phyloP scores from a whole-genome alignment of 2,329 filamentous ascomycete species.

The Aspergillus caelatus region DNA sequence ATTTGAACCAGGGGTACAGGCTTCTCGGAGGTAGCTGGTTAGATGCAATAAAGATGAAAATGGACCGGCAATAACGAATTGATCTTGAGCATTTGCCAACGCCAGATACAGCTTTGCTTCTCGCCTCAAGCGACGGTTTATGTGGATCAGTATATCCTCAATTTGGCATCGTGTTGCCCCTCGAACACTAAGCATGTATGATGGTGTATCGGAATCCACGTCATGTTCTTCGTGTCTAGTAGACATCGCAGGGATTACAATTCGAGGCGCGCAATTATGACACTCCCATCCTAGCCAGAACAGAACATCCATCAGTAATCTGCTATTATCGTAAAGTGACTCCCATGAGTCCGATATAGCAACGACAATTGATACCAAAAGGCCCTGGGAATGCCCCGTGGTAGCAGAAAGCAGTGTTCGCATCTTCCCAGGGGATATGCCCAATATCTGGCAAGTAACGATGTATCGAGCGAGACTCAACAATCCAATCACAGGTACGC shows the following conservation, averaged over 20 bases:
- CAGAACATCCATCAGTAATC: slow-evolving; percentile 32
- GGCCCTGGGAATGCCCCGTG: slow-evolving; percentile 45
- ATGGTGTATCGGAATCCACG: not conserved
- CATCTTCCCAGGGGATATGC: slow-evolving; percentile 34
- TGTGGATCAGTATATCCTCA: not conserved
- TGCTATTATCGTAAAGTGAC: slow-evolving; percentile 31
- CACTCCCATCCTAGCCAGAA: slow-evolving; percentile 23
- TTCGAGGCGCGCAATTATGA: slow-evolving; percentile 16
- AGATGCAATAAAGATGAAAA: slow-evolving; percentile 17
- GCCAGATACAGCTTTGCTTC: slow-evolving; percentile 9
- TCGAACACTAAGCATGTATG: slow-evolving; percentile 23
- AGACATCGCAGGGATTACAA: not conserved
- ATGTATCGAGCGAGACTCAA: slow-evolving; percentile 36
- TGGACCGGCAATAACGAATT: slow-evolving; percentile 22
- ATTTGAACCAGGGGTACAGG: slow-evolving; percentile 9
- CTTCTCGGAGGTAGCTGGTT: slow-evolving; percentile 7
- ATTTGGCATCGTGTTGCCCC: slow-evolving; percentile 8
- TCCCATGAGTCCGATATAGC: slow-evolving; percentile 38
- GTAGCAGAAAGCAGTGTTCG: slow-evolving; percentile 25
- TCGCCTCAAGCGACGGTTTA: slow-evolving; percentile 12
- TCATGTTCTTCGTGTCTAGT: not conserved
- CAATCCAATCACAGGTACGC: slow-evolving; percentile 43
- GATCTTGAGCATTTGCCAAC: slow-evolving; percentile 19
- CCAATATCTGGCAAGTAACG: slow-evolving; percentile 31
- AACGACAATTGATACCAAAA: slow-evolving; percentile 40